Conservation (phyloP, 495 filamentous ascomycete genomes). For the Thermothielavioides terrestris region DNA sequence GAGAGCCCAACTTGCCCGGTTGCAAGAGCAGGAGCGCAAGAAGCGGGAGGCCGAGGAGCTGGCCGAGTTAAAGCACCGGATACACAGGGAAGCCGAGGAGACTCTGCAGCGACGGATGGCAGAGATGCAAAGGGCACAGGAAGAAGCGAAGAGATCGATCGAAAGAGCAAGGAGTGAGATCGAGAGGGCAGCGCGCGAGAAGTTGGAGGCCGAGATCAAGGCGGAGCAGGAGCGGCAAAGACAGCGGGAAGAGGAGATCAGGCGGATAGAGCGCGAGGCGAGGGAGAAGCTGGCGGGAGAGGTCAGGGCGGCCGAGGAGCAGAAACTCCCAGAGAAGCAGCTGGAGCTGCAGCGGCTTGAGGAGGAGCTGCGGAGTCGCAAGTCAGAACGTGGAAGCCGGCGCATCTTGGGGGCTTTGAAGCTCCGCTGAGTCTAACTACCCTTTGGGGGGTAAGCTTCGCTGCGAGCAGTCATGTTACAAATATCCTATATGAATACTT, state of each 20-base stretch:
- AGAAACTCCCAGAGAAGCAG: too few relatives aligned
- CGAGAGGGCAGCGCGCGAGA: constrained; percentile 31
- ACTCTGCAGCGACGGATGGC: constrained; percentile 32
- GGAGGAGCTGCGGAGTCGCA: too few relatives aligned
- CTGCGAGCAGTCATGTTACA: too few relatives aligned
- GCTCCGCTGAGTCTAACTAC: too few relatives aligned
- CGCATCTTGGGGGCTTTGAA: too few relatives aligned
- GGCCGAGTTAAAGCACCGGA: constrained; percentile 36
- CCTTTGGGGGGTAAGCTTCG: too few relatives aligned
- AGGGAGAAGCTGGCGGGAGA: constrained; percentile 35
- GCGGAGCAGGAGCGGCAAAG: constrained; percentile 26
- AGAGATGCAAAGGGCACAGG: constrained; percentile 28
- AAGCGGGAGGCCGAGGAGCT: constrained; percentile 33
- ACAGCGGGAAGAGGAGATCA: constrained; percentile 29
- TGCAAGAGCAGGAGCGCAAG: constrained; percentile 21
- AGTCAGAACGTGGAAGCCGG: too few relatives aligned
- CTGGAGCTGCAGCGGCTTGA: too few relatives aligned
- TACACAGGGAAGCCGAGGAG: constrained; percentile 36
- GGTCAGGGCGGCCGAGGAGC: constrained; percentile 25
- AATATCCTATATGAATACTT: too few relatives aligned
- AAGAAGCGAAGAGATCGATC: constrained; percentile 30
- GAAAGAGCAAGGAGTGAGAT: constrained; percentile 36
- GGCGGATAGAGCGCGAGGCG: constrained; percentile 34
- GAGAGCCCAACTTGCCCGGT: constrained; percentile 28
- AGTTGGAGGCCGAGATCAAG: constrained; percentile 27